A percentile compares a stretch with the other conserved stretches of the same genome.
These are phyloP conservation scores for Phaffia tasmanica DNA, from an alignment of 768 basidiomycete species.

Conservation along the genomic window DNA sequence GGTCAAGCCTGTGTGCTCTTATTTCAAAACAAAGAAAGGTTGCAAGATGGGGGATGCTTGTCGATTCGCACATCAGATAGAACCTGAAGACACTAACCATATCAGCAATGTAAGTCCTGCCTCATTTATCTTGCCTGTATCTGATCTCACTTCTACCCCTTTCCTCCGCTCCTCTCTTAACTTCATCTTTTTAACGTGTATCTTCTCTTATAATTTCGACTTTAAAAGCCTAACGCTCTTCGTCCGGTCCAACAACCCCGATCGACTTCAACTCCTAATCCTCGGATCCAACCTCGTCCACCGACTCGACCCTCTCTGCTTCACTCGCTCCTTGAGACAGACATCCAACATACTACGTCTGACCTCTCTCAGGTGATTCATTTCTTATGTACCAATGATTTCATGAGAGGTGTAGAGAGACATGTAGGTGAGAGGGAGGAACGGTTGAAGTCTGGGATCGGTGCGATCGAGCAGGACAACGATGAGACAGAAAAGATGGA, in stretches of 20 bases:
- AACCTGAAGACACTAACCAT: neutral
- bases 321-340: slow-evolving; percentile 62
- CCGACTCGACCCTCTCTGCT: slow-evolving; percentile 15
- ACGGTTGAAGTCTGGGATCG: too few relatives aligned
- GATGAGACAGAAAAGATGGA: too few relatives aligned
- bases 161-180: neutral
- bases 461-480: too few relatives aligned
- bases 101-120: neutral
- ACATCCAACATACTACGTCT: slow-evolving; percentile 76
- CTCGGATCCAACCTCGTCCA: neutral
- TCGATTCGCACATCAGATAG: slow-evolving; percentile 7
- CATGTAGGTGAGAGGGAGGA: slow-evolving; percentile 61
- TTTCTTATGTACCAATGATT: slow-evolving; percentile 82
- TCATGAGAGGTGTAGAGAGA: slow-evolving; percentile 66
- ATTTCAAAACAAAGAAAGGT: slow-evolving; percentile 13
- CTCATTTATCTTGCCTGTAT: neutral
- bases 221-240: neutral
- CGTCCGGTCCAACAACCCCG: neutral
- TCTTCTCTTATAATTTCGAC: neutral
- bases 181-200: neutral
- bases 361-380: slow-evolving; percentile 85
- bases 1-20: slow-evolving; percentile 12
- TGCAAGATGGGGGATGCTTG: slow-evolving; percentile 19
- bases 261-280: neutral
- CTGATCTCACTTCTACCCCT: neutral